Evolutionary conservation across 495 filamentous ascomycete species (phyloP), one percentile per base, ranked within the genome.

Genomic region (Penicillium ochrochloron): DNA sequence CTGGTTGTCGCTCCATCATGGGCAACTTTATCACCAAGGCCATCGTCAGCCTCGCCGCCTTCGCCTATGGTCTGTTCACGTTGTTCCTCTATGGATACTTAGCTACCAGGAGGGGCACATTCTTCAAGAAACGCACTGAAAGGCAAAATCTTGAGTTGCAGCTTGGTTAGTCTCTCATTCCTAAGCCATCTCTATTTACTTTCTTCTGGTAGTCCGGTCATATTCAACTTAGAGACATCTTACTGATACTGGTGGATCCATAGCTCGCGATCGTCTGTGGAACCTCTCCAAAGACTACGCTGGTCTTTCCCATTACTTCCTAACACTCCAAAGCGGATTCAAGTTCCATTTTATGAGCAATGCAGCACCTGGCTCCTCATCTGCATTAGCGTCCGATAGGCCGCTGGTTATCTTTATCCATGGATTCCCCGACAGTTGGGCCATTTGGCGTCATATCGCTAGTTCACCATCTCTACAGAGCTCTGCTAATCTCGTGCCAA

Each of bases 351-450:
- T 86, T 57, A 66, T 86, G 15, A 76, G 75, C 64, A 83, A 81
- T 65, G 72, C 75, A 27, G 55, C 52, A 5, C 67, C 74, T 0
- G 64, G 65, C 42, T 64, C 61, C 8, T 35, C 66, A 0, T 59
- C 64, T 6, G 65, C 64, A n/a, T 39, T 69, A 34, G 66, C 63
- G 19, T 72, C 71, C 4, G 73, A 77, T 31, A 76, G 72, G 34
- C 79, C 79, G 0, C 69, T 88, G 55, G 75, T 85, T 12, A 80
- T 88, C 39, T 83, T 86, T 69, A 75, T 87, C 31, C 85, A 88
- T 66, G 85, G 85, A 34, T 88, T 86, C 59, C 85, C 85, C 9
- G 85, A 88, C 65, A 85, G 82, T 60, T 86, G 81, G 78, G 75
- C 76, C 1, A 64, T 85, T 29, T 88, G 83, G 83, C 78, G 77